These are phyloP conservation scores for Phalaenopsis aphrodite DNA, from an alignment of 106 monocot genomes.

Conservation along the genomic window DNA sequence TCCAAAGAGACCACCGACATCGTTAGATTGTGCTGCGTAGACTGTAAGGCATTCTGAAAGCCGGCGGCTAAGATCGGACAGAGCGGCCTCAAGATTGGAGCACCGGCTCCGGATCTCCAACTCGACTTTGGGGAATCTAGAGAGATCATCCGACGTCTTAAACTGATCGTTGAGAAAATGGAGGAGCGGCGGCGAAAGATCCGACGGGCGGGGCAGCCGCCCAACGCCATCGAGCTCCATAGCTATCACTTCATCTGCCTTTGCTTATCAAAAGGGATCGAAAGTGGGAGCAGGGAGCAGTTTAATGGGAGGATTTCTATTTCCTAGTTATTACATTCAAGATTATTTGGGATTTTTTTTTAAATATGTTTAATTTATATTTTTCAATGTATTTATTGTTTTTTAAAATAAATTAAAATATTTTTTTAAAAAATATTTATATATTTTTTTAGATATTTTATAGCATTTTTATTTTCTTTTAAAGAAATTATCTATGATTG, in stretches of 20 bases:
- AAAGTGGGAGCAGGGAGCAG: no score
- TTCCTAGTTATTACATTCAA: no score
- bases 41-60: constrained; percentile 27
- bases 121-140: constrained; percentile 24
- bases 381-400: no score
- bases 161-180: constrained; percentile 44
- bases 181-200: constrained; percentile 29
- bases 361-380: no score
- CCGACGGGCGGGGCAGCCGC: constrained; percentile 24
- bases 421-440: no score
- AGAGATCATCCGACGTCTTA: constrained; percentile 31
- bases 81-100: constrained; percentile 46
- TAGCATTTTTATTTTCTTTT: no score
- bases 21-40: constrained; percentile 33
- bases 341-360: no score
- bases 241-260: constrained; percentile 13
- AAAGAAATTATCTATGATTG: no score
- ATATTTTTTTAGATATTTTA: no score
- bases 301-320: no score
- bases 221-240: constrained; percentile 21
- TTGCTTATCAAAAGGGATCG: neutral
- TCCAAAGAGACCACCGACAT: constrained; percentile 15
- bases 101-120: constrained; percentile 42
- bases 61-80: constrained; percentile 39
- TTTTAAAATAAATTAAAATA: no score